Conservation (phyloP, 805 yeast genomes). For the Kluyveromyces starmeri region DNA sequence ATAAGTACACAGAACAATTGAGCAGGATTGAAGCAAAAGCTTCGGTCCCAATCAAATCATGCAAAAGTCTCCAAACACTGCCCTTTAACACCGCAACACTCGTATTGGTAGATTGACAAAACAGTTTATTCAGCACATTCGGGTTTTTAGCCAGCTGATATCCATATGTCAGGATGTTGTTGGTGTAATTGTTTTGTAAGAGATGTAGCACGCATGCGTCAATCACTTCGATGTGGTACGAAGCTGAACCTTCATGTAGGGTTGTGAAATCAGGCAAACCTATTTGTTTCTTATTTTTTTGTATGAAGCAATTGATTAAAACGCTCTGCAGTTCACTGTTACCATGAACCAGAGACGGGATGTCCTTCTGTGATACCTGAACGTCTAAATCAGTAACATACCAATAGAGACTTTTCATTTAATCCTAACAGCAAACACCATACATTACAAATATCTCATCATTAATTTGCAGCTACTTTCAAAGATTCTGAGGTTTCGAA, state of each 20-base stretch:
- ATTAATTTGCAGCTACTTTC: no score
- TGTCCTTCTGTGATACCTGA: no score
- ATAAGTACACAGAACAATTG: slow-evolving; percentile 28
- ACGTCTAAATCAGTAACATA: no score
- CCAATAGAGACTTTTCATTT: no score
- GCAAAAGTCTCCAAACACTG: slow-evolving; percentile 36
- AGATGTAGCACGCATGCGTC: slow-evolving; percentile 34
- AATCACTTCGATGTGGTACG: slow-evolving; percentile 29
- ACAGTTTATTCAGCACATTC: slow-evolving; percentile 23
- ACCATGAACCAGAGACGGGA: no score
- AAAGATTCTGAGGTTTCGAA: no score
- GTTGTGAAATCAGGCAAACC: background rate
- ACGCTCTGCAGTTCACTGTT: no score
- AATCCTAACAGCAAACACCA: no score
- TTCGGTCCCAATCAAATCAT: slow-evolving; percentile 31
- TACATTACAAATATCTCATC: no score
- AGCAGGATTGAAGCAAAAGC: slow-evolving; percentile 34
- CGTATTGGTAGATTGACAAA: slow-evolving; percentile 32
- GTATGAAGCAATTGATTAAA: background rate
- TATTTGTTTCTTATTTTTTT: background rate
- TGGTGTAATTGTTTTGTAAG: slow-evolving; percentile 16
- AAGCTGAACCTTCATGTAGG: no score
- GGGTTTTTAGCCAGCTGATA: slow-evolving; percentile 30
- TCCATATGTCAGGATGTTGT: slow-evolving; percentile 37
- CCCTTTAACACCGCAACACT: slow-evolving; percentile 35